Base-by-base conservation (phyloP, 345 rosid genomes). In the Citrus hindsii region DNA sequence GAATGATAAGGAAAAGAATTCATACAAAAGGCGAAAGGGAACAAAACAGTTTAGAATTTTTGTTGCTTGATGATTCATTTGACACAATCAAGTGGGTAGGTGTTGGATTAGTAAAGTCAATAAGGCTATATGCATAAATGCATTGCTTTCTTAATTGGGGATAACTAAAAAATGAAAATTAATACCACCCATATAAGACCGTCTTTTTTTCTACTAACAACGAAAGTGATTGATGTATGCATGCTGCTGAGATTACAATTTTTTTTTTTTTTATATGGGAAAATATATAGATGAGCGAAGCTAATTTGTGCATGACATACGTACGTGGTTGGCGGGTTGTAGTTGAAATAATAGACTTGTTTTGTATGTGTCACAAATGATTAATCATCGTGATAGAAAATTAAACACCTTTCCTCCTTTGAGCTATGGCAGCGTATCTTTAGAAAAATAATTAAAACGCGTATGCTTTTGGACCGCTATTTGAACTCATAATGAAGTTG, bases 161-260 rank as follows among this genome's bases (percentile, higher is more conserved):
- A 59, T 59, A 59, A 59, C 62, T n/a, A 59, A 59, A 21, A 22
- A n/a, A 38, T 12, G 51, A 59, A 59, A 59, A n/a, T n/a, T 59
- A 63, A 63, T 32, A 63, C 67, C 67, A 28, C 16, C 33, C 22
- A 63, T 16, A 63, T 63, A 6, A 63, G 67, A 42, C 77, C 67
- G 27, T 37, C 51, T 42, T 27, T 61, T 12, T 5, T 42, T 25
- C 3, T 24, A 75, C 10, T 24, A 4, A 9, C 42, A 32, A 65
- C n/a, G 78, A 64, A 75, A 64, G 60, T 32, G 71, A 75, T 63
- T 74, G 77, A 74, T 46, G n/a, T 40, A 7, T 30, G 58, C 58
- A 53, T 53, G 58, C 22, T 24, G 7, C 51, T 60, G 3, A 38
- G 48, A 64, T 75, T 48, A 12, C 1, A 64, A 12, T 28, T 46